phyloP scores from a whole-genome alignment of 331 rosid genomes.

The Quercus lobata region DNA sequence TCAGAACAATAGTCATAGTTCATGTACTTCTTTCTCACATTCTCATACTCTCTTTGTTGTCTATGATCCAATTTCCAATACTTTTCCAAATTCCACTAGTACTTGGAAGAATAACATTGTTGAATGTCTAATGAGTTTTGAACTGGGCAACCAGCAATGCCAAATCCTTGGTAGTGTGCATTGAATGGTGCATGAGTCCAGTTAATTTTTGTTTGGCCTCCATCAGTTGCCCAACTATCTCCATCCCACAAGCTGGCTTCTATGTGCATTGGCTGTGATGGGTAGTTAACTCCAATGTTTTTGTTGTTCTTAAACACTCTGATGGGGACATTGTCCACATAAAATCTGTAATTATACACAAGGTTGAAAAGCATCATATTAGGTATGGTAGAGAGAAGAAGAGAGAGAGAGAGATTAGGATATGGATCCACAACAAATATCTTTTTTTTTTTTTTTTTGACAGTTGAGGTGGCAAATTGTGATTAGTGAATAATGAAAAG shows the following conservation, averaged over 20 bases:
- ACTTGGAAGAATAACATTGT: constrained; percentile 25
- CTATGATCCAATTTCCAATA: constrained; percentile 25
- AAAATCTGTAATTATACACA: constrained; percentile 27
- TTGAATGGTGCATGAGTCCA: constrained; percentile 54
- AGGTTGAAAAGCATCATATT: not conserved
- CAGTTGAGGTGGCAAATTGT: too few species aligned
- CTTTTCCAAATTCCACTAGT: constrained; percentile 36
- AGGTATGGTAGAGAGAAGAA: not conserved
- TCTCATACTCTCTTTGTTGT: constrained; percentile 12
- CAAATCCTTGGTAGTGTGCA: constrained; percentile 47
- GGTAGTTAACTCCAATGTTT: constrained; percentile 25
- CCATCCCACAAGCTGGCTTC: constrained; percentile 50
- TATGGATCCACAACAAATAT: too few species aligned
- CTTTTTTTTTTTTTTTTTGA: too few species aligned
- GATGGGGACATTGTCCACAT: constrained; percentile 45
- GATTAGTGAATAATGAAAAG: too few species aligned
- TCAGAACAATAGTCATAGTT: constrained; percentile 56
- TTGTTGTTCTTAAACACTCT: constrained; percentile 49
- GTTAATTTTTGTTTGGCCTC: constrained; percentile 39
- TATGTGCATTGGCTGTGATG: constrained; percentile 43
- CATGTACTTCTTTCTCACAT: constrained; percentile 20
- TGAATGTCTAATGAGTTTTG: not conserved
- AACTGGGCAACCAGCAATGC: constrained; percentile 31
- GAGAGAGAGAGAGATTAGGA: too few species aligned
- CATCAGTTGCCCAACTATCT: constrained; percentile 58